phyloP scores from a whole-genome alignment of 345 rosid species.

The Eutrema japonicum region DNA sequence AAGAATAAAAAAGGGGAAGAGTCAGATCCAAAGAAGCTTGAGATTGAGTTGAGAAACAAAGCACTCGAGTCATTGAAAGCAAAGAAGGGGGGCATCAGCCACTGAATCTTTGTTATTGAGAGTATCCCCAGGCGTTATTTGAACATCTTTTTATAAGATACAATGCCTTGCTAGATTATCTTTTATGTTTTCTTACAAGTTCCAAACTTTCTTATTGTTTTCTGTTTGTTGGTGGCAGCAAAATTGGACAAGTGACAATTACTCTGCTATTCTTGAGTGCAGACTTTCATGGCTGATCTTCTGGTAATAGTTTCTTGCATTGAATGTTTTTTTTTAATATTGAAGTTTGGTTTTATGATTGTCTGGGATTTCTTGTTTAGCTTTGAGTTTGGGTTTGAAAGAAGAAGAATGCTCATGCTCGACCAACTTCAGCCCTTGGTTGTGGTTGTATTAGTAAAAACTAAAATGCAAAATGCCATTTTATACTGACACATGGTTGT shows the following conservation, averaged over 20 bases:
- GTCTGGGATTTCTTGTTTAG: neutral
- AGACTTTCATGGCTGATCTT: constrained; percentile 69
- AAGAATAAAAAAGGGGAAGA: constrained; percentile 53
- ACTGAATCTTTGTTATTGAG: constrained; percentile 42
- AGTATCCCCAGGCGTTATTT: constrained; percentile 32
- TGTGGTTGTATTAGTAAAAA: constrained; percentile 10
- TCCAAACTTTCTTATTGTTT: constrained; percentile 59
- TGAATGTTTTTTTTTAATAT: constrained; percentile 46
- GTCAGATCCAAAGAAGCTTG: constrained; percentile 77
- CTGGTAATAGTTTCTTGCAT: constrained; percentile 67
- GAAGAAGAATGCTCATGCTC: neutral
- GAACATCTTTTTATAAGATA: constrained; percentile 38
- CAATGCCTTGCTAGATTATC: constrained; percentile 38
- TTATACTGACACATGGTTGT: constrained; percentile 38
- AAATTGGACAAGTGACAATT: constrained; percentile 80
- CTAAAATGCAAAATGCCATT: neutral
- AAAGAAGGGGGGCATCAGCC: constrained; percentile 79
- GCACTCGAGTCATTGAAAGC: constrained; percentile 95
- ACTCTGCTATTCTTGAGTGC: constrained; percentile 84
- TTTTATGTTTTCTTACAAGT: constrained; percentile 30
- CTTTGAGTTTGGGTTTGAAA: constrained; percentile 7
- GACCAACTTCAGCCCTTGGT: constrained; percentile 5
- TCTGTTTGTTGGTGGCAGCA: constrained; percentile 92
- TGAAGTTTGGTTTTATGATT: neutral
- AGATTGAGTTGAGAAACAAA: constrained; percentile 89